phyloP scores from a whole-genome alignment of 805 yeast genomes.

The Phaffomyces antillensis region DNA sequence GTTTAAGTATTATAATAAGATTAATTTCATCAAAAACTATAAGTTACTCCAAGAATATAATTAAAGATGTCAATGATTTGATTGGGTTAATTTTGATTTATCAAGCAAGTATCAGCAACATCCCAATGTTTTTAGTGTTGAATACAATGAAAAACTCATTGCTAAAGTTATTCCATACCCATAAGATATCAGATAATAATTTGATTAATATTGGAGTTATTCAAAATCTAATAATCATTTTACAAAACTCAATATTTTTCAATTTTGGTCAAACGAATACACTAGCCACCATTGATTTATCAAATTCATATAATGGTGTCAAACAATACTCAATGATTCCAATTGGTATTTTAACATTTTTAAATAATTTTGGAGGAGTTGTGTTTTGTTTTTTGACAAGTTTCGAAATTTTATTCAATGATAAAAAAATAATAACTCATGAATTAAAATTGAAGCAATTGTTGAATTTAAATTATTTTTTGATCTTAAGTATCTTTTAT shows the following conservation, averaged over 20 bases:
- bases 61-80: conserved; percentile 32
- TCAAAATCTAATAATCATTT: conserved; percentile 29
- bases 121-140: conserved; percentile 42
- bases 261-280: conserved; percentile 90
- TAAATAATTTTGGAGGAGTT: conserved; percentile 82
- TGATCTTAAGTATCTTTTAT: conserved; percentile 50
- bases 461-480: conserved; percentile 38
- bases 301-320: conserved; percentile 90
- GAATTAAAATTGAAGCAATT: conserved; percentile 22
- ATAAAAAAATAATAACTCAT: conserved; percentile 3
- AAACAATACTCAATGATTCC: conserved; percentile 55
- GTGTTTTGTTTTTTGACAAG: conserved; percentile 45
- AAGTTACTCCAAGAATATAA: conserved; percentile 13
- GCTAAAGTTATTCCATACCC: background rate
- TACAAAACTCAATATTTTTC: conserved; percentile 77
- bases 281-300: conserved; percentile 80
- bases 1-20: conserved; percentile 28
- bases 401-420: conserved; percentile 24
- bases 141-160: conserved; percentile 13
- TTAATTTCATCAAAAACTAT: conserved; percentile 10
- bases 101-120: conserved; percentile 41
- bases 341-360: conserved; percentile 74
- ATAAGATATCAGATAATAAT: background rate
- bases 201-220: conserved; percentile 1
- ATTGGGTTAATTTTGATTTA: conserved; percentile 38